Evolutionary conservation across 495 filamentous ascomycete genomes (phyloP), one percentile per base, ranked within the genome.

Genomic region (Echria macrotheca): DNA sequence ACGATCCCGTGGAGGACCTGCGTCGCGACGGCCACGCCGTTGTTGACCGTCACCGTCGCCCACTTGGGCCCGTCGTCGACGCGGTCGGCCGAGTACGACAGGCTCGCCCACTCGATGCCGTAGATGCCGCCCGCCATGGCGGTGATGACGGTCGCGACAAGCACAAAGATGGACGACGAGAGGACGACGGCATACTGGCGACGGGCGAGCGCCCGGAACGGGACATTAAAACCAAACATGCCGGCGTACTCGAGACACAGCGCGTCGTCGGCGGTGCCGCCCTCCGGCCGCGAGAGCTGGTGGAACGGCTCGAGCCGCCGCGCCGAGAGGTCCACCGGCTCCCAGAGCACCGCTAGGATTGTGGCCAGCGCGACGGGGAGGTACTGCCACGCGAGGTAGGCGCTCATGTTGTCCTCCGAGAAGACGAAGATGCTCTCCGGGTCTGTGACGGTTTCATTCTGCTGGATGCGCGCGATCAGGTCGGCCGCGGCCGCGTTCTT

Each of bases 291-390:
- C 1, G 38, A 41, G 1, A 41, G 15, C 15, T 41, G 38, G 21
- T 41, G 39, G 39, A 42, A 42, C 17, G 39, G 39, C 11, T 42
- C 39, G 11, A 42, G 39, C 1, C 19, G 39, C 12, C 39, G 39
- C 10, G 14, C 39, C 1, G 39, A n/a, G 22, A 42, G 39, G 15
- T 42, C 19, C 1, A 42, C 19, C 4, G 19, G 23, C 22, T 42
- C 39, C 39, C 39, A 42, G 6, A 42, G 18, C 2, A 42, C 25
- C 0, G 39, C 39, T 1, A 42, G 22, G 21, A 42, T 25, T 0
- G 39, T 42, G 3, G 39, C 22, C 19, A 42, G 39, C 2, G 39
- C 39, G 11, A 42, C 17, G 39, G 39, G 19, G 39, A 42, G 39
- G 17, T 42, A 25, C 10, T 42, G 39, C 39, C 39, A 42, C 10